Percentiles rank a stretch among this genome's conserved stretches.
These are phyloP conservation scores for Harringtonia aguacate DNA, from an alignment of 2,329 filamentous ascomycete genomes.

Conservation along the genomic window DNA sequence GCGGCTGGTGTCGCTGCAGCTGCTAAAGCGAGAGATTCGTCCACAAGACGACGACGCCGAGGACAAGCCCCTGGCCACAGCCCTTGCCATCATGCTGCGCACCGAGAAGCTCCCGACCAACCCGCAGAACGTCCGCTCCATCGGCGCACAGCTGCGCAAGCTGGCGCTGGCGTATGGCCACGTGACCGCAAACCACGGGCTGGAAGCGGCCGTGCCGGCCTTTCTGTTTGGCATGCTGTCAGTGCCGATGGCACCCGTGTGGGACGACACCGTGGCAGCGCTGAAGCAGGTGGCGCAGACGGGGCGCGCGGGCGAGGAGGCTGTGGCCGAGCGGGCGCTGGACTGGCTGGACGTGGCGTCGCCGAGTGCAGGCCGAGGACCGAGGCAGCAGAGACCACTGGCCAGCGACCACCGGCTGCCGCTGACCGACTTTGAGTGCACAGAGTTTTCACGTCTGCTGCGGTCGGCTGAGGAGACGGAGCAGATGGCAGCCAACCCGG, in stretches of 20 bases:
- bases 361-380: constrained; percentile 31
- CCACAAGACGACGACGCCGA: not conserved
- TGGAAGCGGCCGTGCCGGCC: constrained; percentile 61
- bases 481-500: constrained; percentile 38
- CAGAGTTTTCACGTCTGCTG: constrained; percentile 54
- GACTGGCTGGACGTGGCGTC: constrained; percentile 60
- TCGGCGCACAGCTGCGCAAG: constrained; percentile 80
- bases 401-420: constrained; percentile 20
- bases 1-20: constrained; percentile 59
- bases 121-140: constrained; percentile 62
- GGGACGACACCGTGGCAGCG: constrained; percentile 71
- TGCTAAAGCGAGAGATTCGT: constrained; percentile 38
- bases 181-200: constrained; percentile 48
- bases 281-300: constrained; percentile 64
- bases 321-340: constrained; percentile 62
- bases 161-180: constrained; percentile 55
- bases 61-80: constrained; percentile 38
- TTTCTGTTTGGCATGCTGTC: constrained; percentile 88
- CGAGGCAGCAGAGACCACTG: not conserved
- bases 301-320: constrained; percentile 56
- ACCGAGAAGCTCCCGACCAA: constrained; percentile 72
- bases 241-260: constrained; percentile 72
- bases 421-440: constrained; percentile 74
- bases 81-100: constrained; percentile 57
- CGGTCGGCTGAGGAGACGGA: constrained; percentile 40